Evolutionary conservation across 1,139 yeast genomes (phyloP).

Genomic region (Arxiozyma slooffiae): DNA sequence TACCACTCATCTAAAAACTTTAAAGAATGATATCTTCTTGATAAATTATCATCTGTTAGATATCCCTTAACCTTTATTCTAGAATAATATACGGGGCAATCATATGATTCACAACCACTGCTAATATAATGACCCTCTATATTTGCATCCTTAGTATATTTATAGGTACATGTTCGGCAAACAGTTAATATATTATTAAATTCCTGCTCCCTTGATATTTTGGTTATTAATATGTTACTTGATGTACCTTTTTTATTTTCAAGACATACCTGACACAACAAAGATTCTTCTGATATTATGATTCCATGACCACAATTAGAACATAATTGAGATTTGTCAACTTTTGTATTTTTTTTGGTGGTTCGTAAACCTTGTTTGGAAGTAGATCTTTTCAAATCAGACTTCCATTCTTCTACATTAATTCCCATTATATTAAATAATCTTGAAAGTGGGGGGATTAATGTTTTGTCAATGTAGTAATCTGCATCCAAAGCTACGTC

Average conservation of each 20-base stretch:
- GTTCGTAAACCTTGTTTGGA: slow-evolving; percentile 10
- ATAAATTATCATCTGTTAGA: slow-evolving; percentile 4
- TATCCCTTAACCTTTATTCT: slow-evolving; percentile 21
- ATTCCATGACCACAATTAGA: slow-evolving; percentile 14
- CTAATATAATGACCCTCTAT: slow-evolving; percentile 16
- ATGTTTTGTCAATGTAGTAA: slow-evolving; percentile 71
- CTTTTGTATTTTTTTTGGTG: slow-evolving; percentile 7
- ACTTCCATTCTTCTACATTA: slow-evolving; percentile 67
- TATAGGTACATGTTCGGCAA: slow-evolving; percentile 29
- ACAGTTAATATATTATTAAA: slow-evolving; percentile 18
- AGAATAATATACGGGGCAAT: slow-evolving; percentile 34
- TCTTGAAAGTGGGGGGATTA: slow-evolving; percentile 84
- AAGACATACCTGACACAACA: slow-evolving; percentile 33
- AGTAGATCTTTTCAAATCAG: slow-evolving; percentile 48
- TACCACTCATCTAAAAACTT: slow-evolving; percentile 13
- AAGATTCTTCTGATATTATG: slow-evolving; percentile 14
- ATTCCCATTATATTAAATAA: slow-evolving; percentile 77
- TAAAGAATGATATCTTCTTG: slow-evolving; percentile 7
- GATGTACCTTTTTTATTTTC: slow-evolving; percentile 22
- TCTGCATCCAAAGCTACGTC: slow-evolving; percentile 58
- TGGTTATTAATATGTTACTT: slow-evolving; percentile 15
- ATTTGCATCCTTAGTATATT: slow-evolving; percentile 19
- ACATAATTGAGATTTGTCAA: slow-evolving; percentile 16
- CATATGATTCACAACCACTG: slow-evolving; percentile 30
- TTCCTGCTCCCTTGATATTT: slow-evolving; percentile 16